These are phyloP conservation scores for Evernia prunastri DNA, from an alignment of 495 filamentous ascomycete genomes.

Conservation along the genomic window DNA sequence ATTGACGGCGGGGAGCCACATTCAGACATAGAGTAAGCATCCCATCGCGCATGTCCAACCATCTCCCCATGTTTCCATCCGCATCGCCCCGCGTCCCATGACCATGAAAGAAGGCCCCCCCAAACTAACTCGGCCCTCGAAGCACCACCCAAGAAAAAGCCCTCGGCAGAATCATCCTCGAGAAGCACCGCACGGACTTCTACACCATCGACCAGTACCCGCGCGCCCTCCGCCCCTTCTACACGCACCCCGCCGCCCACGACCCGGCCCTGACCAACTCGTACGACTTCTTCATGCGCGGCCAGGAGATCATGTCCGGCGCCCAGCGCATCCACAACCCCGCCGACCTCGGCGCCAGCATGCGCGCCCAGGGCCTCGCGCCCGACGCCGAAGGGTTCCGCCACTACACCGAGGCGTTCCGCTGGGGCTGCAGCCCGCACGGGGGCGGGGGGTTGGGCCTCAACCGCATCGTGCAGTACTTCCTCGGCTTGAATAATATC, in stretches of 20 bases:
- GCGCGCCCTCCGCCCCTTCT: conserved; percentile 77
- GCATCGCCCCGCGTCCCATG: neutral
- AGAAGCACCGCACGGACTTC: conserved; percentile 85
- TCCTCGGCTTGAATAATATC: conserved; percentile 74
- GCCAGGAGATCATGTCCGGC: conserved; percentile 82
- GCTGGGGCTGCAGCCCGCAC: conserved; percentile 71
- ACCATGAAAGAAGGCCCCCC: neutral
- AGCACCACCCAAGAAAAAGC: conserved; percentile 81
- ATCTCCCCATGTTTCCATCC: neutral
- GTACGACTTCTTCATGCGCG: conserved; percentile 92
- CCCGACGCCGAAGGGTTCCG: conserved; percentile 67
- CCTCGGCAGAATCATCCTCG: conserved; percentile 74
- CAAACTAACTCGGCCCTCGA: conserved; percentile 18
- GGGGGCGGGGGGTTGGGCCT: conserved; percentile 82
- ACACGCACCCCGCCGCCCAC: conserved; percentile 70
- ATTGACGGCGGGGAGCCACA: conserved; percentile 66
- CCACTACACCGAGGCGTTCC: conserved; percentile 79
- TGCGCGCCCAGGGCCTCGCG: conserved; percentile 67
- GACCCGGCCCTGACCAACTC: conserved; percentile 68
- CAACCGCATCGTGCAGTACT: conserved; percentile 86
- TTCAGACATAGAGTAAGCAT: conserved; percentile 64
- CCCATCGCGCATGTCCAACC: neutral
- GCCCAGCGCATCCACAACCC: conserved; percentile 80
- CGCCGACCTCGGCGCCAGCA: conserved; percentile 58
- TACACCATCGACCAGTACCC: conserved; percentile 91